Evolutionary conservation across 805 yeast species (phyloP), one percentile per base, ranked within the genome.

Genomic region (Tetrapisispora fleetii): DNA sequence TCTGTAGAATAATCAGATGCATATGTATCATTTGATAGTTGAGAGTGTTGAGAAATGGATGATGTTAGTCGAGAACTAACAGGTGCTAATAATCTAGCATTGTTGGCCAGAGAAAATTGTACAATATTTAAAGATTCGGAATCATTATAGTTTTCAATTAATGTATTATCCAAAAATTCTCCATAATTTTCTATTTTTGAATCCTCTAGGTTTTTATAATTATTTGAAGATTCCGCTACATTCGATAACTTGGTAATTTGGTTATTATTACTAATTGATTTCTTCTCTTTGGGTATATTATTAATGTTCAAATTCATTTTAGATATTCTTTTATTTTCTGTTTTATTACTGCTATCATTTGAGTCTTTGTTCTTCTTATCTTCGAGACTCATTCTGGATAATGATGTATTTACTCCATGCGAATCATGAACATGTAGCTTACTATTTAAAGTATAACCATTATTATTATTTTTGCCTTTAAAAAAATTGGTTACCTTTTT

Each of bases 1-100:
- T 65, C 64, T 4, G 76, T 74, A 0, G 81, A 76, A 39, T 74
- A 70, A 48, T 78, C 82, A 0, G 83, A 78, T 37, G 70, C 64
- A 3, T 72, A 70, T 0, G 80, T 75, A 40, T 67, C 63, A 44
- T 64, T 70, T 0, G 79, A 75, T n/a, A 73, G 65, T n/a, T 46
- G 37, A 4, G 48, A 46, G 5, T 39, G 37, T 21, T 77, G 74
- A 0, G 83, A 79, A 1, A 78, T 58, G 37, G 72, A 69, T 1
- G 84, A 79, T 0, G 70, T 68, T 4, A 82, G 81, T 45, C 83
- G 63, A 28, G 67, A 49, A 52, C 60, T 58, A 50, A 51, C 27
- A 19, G 50, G 41, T 8, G 47, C 36, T 13, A 53, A 48, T 2
- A 55, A 44, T 45, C 52, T 57, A 16, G 24, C 22, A 28, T 24